A percentile compares a stretch with the other conserved stretches of the same genome.
Evolutionary conservation across 1,284 basidiomycete species (phyloP).

Genomic region (Rhizopogon parksii): DNA sequence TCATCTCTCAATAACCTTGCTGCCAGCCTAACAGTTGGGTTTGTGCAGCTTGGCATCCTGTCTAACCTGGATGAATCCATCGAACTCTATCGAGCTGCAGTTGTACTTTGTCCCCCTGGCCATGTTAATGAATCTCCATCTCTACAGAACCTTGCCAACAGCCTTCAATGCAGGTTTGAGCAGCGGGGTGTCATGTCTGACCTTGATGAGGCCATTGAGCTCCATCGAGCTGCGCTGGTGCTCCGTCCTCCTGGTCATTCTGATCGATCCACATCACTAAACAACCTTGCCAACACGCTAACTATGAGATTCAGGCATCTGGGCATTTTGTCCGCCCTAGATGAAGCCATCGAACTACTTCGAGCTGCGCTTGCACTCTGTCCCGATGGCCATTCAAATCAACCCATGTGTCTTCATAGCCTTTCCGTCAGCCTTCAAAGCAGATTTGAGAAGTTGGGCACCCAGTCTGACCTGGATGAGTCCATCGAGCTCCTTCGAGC

Average conservation of each 20-base stretch:
- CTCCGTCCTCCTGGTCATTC: neutral
- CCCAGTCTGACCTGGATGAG: neutral
- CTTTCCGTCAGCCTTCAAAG: neutral
- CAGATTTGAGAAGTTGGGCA: neutral
- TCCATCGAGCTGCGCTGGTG: too few relatives aligned
- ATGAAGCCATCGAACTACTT: slow-evolving; percentile 3
- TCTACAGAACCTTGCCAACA: neutral
- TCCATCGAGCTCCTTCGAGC: neutral
- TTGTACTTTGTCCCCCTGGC: neutral
- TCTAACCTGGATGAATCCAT: too few relatives aligned
- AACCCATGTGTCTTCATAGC: neutral
- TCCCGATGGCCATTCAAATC: neutral
- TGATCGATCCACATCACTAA: slow-evolving; percentile 1
- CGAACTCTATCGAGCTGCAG: too few relatives aligned
- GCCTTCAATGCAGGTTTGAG: neutral
- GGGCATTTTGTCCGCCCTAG: neutral
- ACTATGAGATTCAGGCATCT: neutral
- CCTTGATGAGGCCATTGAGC: too few relatives aligned
- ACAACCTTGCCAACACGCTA: neutral
- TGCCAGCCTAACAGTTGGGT: too few relatives aligned
- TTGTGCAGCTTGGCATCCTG: too few relatives aligned
- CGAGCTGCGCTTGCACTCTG: neutral
- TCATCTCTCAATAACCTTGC: too few relatives aligned
- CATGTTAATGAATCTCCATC: neutral
- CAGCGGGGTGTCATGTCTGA: neutral